Base-by-base conservation (phyloP, 176 grass and related monocot species). In the Metroxylon sagu region DNA sequence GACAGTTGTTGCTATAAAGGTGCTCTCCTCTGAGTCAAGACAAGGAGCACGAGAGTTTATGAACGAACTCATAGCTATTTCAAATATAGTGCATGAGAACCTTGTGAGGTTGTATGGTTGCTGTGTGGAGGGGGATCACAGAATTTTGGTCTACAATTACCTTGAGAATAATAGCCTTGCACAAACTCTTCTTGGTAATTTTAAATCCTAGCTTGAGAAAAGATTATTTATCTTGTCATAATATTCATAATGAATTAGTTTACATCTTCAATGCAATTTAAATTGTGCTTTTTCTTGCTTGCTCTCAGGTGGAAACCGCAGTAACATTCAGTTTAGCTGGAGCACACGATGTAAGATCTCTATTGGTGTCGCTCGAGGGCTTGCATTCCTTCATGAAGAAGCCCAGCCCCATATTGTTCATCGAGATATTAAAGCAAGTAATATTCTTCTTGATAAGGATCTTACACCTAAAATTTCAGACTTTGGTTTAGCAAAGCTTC, bases 371-470 rank as follows among this genome's bases (percentile, higher is more conserved):
- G 87, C 84, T 0, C 61, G 72, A 0, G 87, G 92, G 27, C 81
- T 91, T 17, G 53, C 69, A 31, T 97, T 91, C 66, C 81, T 96
- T 65, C 92, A 91, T 14, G 78, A 97, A 53, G 75, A 85, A 88
- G 26, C 73, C 30, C 60, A 28, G 52, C 87, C 84, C 4, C 71
- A 49, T 3, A 91, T 91, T 18, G 71, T 88, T 12, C 92, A 97
- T 72, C 87, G 87, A 54, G 92, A 90, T 59, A 96, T 90, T 70
- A 95, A 96, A 57, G 80, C 91, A 0, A 90, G 80, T 66, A 96
- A 96, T 56, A 62, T 96, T 39, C 83, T 96, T 35, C 91, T 96
- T 6, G 91, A 90, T 65, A 85, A 64, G 68, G 55, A 88, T 43
- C 64, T 97, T 26, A 83, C 19, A 12, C 83, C 80, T 48, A 96